Evolutionary conservation across 2,329 filamentous ascomycete genomes (phyloP).

Genomic region (Helotiales sp.): DNA sequence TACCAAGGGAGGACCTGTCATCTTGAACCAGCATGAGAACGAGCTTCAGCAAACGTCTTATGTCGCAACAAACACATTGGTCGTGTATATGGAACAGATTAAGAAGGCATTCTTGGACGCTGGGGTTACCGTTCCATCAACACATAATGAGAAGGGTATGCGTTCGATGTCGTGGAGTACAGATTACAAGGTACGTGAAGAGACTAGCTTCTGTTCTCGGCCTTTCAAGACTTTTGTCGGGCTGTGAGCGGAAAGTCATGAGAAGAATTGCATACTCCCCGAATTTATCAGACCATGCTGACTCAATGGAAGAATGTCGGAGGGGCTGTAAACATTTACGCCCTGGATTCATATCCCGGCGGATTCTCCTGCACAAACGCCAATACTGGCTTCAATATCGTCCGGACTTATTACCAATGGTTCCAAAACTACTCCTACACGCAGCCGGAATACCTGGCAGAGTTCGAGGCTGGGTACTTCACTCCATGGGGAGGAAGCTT

Average conservation of each 20-base stretch:
- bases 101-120: slow-evolving; percentile 51
- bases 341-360: slow-evolving; percentile 53
- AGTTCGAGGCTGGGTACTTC: slow-evolving; percentile 60
- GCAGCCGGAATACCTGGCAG: slow-evolving; percentile 57
- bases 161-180: slow-evolving; percentile 56
- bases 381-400: slow-evolving; percentile 53
- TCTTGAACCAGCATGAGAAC: slow-evolving; percentile 59
- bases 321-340: slow-evolving; percentile 58
- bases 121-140: slow-evolving; percentile 55
- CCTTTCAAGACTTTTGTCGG: not conserved
- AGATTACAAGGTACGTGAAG: slow-evolving; percentile 50
- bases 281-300: not conserved
- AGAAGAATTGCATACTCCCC: not conserved
- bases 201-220: not conserved
- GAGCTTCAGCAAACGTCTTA: slow-evolving; percentile 54
- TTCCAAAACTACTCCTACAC: slow-evolving; percentile 60
- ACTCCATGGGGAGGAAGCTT: slow-evolving; percentile 58
- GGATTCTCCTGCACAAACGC: slow-evolving; percentile 56
- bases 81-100: slow-evolving; percentile 58
- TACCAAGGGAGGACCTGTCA: slow-evolving; percentile 56
- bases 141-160: slow-evolving; percentile 57
- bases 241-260: too few relatives aligned
- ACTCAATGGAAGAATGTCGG: slow-evolving; percentile 49
- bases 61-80: slow-evolving; percentile 50
- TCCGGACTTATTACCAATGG: slow-evolving; percentile 61